Evolutionary conservation across 108 stramenopile species (phyloP), one percentile per base, ranked within the genome.

Genomic region (Cyclotella baltica): DNA sequence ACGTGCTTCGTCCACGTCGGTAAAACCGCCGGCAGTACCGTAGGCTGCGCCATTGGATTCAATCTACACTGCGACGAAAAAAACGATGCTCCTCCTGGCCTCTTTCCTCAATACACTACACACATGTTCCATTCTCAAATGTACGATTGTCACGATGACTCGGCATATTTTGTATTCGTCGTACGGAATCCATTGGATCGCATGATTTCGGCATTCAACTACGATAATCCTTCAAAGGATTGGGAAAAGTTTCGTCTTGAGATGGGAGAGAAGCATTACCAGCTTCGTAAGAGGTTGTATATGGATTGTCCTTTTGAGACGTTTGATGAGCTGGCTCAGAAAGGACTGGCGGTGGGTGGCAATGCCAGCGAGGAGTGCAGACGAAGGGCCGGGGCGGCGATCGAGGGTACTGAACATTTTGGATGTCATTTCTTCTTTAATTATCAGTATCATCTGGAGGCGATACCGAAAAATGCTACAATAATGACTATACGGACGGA

Each of bases 391-490:
- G 35, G 31, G 9, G 62, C 69, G 1, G 46, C 63, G n/a, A 70
- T 78, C 0, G 67, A 69, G 22, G 76, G 76, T 19, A 69, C 57
- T 3, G 56, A 69, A 20, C 68, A 77, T 37, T 69, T 77, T 62
- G 67, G 67, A 4, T 69, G 67, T 62, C 76, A 77, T 69, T 61
- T 52, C 59, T 77, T 51, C 38, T 77, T 69, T 20, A 77, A 77
- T n/a, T 77, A 77, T 29, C 76, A 77, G 48, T 77, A 67, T 43
- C 76, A 77, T 47, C 52, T 77, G 52, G 70, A 78, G 33, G 77
- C 76, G 20, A 59, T 78, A 4, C 77, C 77, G 0, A 19, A 69
- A 36, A 33, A 43, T 43, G 69, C 77, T 4, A 71, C 50, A 27
- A 70, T 78, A 22, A 62, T 78, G 63, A 65, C 70, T 0, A 64